A percentile compares a stretch with the other conserved stretches of the same genome.
phyloP scores from a whole-genome alignment of 371 early-diverging fungal species.

The Mucor indicus region DNA sequence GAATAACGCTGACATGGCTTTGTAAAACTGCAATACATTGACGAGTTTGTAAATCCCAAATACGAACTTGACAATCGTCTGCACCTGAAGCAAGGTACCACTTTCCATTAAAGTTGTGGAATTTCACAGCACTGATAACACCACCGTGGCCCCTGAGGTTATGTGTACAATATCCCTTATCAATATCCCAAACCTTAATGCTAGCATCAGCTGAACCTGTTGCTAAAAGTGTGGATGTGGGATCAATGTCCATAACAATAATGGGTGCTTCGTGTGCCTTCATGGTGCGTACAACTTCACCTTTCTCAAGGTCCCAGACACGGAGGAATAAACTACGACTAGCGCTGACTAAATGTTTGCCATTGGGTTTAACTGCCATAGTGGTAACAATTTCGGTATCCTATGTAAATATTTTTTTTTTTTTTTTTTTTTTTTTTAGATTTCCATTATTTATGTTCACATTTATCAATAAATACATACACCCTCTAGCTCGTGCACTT shows the following conservation, averaged over 20 bases:
- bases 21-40: slow-evolving; percentile 73
- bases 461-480: too few species aligned
- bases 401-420: slow-evolving; percentile 38
- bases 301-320: slow-evolving; percentile 76
- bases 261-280: slow-evolving; percentile 93
- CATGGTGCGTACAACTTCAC: slow-evolving; percentile 61
- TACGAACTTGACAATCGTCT: slow-evolving; percentile 85
- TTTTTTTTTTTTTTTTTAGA: too few species aligned
- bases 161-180: slow-evolving; percentile 92
- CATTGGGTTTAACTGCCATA: slow-evolving; percentile 82
- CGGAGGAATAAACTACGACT: slow-evolving; percentile 77
- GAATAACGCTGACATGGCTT: slow-evolving; percentile 89
- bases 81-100: slow-evolving; percentile 80
- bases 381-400: slow-evolving; percentile 87
- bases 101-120: slow-evolving; percentile 63
- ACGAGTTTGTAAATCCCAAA: slow-evolving; percentile 84
- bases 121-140: slow-evolving; percentile 81
- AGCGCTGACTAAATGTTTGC: slow-evolving; percentile 74
- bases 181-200: slow-evolving; percentile 94
- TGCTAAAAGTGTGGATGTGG: slow-evolving; percentile 85
- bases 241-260: slow-evolving; percentile 88
- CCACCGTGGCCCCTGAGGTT: slow-evolving; percentile 93
- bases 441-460: too few species aligned
- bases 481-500: slow-evolving; percentile 66
- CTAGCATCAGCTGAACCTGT: slow-evolving; percentile 97